Conservation (phyloP, 495 filamentous ascomycete genomes). For the Daldinia vernicosa region DNA sequence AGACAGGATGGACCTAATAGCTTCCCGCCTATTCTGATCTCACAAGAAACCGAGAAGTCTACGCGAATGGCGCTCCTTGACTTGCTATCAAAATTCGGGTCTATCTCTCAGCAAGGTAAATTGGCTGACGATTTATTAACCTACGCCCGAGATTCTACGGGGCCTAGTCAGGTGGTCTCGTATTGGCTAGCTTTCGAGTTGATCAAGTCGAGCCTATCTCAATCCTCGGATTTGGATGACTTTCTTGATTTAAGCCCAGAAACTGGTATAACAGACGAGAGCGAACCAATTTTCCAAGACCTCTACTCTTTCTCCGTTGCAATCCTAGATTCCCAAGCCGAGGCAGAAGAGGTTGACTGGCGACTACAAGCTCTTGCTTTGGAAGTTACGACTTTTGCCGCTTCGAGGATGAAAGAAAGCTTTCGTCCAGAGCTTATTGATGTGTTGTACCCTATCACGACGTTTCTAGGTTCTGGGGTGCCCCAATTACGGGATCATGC, state of each 20-base stretch:
- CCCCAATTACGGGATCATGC: slow-evolving; percentile 78
- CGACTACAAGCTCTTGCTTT: slow-evolving; percentile 74
- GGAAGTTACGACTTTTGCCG: slow-evolving; percentile 76
- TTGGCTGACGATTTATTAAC: slow-evolving; percentile 68
- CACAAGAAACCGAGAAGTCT: slow-evolving; percentile 69
- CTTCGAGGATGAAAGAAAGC: slow-evolving; percentile 67
- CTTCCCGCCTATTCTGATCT: slow-evolving; percentile 71
- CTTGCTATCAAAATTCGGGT: slow-evolving; percentile 58
- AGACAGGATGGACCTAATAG: slow-evolving; percentile 28
- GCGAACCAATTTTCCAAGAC: slow-evolving; percentile 72
- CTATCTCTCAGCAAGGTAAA: slow-evolving; percentile 52
- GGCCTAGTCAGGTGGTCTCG: slow-evolving; percentile 68
- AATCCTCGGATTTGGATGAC: slow-evolving; percentile 67
- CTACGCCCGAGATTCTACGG: slow-evolving; percentile 63
- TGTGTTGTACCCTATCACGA: slow-evolving; percentile 86
- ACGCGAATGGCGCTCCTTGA: slow-evolving; percentile 63
- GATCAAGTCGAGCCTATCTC: slow-evolving; percentile 62
- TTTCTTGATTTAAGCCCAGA: slow-evolving; percentile 66
- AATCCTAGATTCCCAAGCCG: slow-evolving; percentile 62
- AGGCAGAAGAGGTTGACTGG: slow-evolving; percentile 70
- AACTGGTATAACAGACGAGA: slow-evolving; percentile 50
- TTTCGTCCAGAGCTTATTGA: slow-evolving; percentile 92
- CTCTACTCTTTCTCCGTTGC: slow-evolving; percentile 80
- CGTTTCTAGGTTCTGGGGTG: slow-evolving; percentile 80
- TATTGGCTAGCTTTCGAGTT: slow-evolving; percentile 86